phyloP scores from a whole-genome alignment of 2,329 filamentous ascomycete genomes.

The Aspergillus amoenus region DNA sequence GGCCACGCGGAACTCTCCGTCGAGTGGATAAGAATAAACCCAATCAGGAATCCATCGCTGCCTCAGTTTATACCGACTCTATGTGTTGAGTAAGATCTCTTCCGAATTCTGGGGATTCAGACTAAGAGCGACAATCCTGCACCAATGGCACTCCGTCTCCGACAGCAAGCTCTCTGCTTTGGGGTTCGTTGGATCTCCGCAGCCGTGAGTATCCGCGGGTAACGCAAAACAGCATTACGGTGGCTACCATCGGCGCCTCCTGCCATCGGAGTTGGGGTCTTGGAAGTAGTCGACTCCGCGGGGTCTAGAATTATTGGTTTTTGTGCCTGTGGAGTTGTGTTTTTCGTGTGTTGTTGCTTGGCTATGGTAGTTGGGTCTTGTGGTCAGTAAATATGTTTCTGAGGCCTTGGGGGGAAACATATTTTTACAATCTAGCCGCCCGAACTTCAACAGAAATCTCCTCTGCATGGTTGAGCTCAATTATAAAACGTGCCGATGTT shows the following conservation, averaged over 20 bases:
- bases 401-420: too few relatives aligned
- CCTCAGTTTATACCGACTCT: background rate
- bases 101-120: background rate
- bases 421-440: too few relatives aligned
- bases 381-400: too few relatives aligned
- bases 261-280: background rate
- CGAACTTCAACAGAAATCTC: too few relatives aligned
- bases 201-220: constrained; percentile 16
- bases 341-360: too few relatives aligned
- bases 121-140: background rate
- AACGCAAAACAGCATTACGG: constrained; percentile 9
- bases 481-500: too few relatives aligned
- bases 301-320: background rate
- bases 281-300: background rate
- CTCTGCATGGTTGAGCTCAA: too few relatives aligned
- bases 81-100: background rate
- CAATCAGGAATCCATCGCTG: background rate
- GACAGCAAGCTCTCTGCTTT: background rate
- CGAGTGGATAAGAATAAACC: constrained; percentile 14
- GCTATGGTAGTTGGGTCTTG: too few relatives aligned
- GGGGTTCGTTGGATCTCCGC: background rate
- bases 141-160: constrained; percentile 1
- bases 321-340: too few relatives aligned
- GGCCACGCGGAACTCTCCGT: constrained; percentile 8
- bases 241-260: constrained; percentile 12